Conservation (phyloP, 768 basidiomycete genomes). For the Xerocomellus intermedius region DNA sequence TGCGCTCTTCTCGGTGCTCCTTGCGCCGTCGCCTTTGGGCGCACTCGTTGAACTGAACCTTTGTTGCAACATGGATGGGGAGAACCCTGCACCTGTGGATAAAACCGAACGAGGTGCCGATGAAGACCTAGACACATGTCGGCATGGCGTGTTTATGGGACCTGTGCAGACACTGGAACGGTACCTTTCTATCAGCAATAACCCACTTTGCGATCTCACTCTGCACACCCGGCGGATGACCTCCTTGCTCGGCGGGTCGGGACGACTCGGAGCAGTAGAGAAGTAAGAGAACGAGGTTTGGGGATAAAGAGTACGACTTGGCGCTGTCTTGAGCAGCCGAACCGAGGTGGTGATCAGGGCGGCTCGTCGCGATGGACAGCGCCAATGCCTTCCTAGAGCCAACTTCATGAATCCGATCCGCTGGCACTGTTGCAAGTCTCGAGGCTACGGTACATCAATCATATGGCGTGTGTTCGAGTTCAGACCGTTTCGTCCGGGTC, state of each 20-base stretch:
- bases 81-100: background rate
- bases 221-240: background rate
- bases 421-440: background rate
- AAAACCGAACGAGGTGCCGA: background rate
- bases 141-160: slow-evolving; percentile 5
- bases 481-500: background rate
- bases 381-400: slow-evolving; percentile 10
- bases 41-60: slow-evolving; percentile 18
- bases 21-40: slow-evolving; percentile 25
- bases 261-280: background rate
- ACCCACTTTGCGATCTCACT: background rate
- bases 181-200: slow-evolving; percentile 15
- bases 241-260: background rate
- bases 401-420: slow-evolving; percentile 16
- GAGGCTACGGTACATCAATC: slow-evolving; percentile 10
- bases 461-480: slow-evolving; percentile 2
- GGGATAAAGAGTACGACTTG: background rate
- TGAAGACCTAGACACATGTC: slow-evolving; percentile 18
- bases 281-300: background rate
- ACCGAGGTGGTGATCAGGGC: slow-evolving; percentile 14
- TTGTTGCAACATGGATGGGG: slow-evolving; percentile 22
- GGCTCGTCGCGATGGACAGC: slow-evolving; percentile 9
- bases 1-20: slow-evolving; percentile 18
- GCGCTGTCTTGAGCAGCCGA: slow-evolving; percentile 3
- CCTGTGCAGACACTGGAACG: background rate